Evolutionary conservation across 768 basidiomycete species (phyloP).

Genomic region (Boletus speciosus): DNA sequence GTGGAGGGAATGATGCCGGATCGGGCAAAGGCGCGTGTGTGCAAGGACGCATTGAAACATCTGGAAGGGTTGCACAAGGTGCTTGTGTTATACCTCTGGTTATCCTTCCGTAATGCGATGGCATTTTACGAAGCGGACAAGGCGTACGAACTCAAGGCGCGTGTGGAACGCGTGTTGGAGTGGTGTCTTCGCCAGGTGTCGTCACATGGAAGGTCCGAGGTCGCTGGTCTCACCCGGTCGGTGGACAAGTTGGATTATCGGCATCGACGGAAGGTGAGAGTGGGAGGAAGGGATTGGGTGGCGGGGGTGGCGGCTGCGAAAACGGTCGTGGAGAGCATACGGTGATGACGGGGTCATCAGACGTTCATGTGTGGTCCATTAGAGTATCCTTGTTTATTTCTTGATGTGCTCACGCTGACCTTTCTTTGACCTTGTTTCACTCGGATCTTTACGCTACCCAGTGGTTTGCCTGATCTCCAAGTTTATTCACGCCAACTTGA

Average conservation of each 20-base stretch:
- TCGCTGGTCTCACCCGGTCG: not conserved
- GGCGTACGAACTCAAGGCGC: conserved; percentile 52
- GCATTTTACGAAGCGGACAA: conserved; percentile 56
- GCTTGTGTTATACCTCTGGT: conserved; percentile 81
- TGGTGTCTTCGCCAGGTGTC: conserved; percentile 51
- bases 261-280: conserved; percentile 11
- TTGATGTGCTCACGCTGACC: not conserved
- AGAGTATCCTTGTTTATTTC: conserved; percentile 1
- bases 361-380: not conserved
- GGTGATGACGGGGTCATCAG: not conserved
- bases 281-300: conserved; percentile 12
- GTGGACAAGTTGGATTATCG: conserved; percentile 20
- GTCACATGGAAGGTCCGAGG: conserved; percentile 1
- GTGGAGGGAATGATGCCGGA: conserved; percentile 27
- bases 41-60: conserved; percentile 19
- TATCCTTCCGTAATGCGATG: conserved; percentile 65
- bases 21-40: not conserved
- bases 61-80: conserved; percentile 79
- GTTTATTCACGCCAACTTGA: no score
- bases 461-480: no score
- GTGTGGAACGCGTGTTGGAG: conserved; percentile 67
- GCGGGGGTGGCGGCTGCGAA: conserved; percentile 22
- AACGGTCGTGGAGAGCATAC: conserved; percentile 10
- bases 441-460: no score
- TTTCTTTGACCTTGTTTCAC: not conserved